A percentile compares a stretch with the other conserved stretches of the same genome.
These are phyloP conservation scores for Ramularia endophylla DNA, from an alignment of 2,329 filamentous ascomycete species.

Conservation along the genomic window DNA sequence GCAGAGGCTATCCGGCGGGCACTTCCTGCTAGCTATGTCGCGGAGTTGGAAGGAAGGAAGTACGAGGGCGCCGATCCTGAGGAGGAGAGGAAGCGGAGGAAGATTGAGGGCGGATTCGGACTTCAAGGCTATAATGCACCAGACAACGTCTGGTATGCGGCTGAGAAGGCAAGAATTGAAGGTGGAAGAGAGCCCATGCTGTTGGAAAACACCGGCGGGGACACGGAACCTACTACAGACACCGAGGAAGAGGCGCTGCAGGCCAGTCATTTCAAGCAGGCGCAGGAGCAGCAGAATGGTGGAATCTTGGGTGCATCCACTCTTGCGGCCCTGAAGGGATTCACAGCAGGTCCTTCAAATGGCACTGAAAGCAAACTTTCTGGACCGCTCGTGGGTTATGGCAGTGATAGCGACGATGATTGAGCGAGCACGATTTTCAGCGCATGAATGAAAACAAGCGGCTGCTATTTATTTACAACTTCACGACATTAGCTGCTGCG, in stretches of 20 bases:
- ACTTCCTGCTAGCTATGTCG: slow-evolving; percentile 82
- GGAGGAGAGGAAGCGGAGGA: slow-evolving; percentile 75
- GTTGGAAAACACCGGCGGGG: slow-evolving; percentile 46
- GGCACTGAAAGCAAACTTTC: slow-evolving; percentile 46
- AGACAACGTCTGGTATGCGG: slow-evolving; percentile 87
- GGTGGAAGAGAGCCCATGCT: slow-evolving; percentile 56
- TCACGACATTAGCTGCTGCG: slow-evolving; percentile 12
- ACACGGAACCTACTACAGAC: slow-evolving; percentile 34
- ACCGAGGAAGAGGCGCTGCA: slow-evolving; percentile 39
- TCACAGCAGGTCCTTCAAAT: slow-evolving; percentile 36
- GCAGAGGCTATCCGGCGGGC: slow-evolving; percentile 87
- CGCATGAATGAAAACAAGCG: too few species aligned
- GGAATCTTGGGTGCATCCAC: slow-evolving; percentile 81
- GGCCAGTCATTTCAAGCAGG: slow-evolving; percentile 1
- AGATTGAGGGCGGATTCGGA: slow-evolving; percentile 83
- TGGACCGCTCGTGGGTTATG: slow-evolving; percentile 81
- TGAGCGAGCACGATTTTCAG: too few species aligned
- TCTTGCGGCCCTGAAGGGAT: slow-evolving; percentile 66
- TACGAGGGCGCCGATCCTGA: slow-evolving; percentile 55
- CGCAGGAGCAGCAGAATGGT: slow-evolving; percentile 32
- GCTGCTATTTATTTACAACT: too few species aligned
- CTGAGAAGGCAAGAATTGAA: slow-evolving; percentile 63
- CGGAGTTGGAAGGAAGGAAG: slow-evolving; percentile 78
- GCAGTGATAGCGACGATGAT: slow-evolving; percentile 77
- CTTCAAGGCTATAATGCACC: slow-evolving; percentile 89